Evolutionary conservation across 2,329 filamentous ascomycete species (phyloP).

Genomic region (Trichoderma pleuroti): DNA sequence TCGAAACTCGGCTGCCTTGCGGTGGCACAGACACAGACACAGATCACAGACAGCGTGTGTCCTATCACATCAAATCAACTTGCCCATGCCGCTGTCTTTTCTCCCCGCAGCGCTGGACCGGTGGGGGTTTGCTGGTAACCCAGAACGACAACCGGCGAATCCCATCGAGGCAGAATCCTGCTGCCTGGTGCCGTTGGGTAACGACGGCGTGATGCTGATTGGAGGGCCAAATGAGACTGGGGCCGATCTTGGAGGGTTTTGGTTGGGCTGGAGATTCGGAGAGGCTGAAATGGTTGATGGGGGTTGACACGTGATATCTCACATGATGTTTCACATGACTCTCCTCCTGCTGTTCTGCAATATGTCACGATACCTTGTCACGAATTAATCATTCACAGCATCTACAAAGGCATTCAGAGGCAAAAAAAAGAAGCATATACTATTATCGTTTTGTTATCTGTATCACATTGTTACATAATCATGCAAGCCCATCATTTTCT

Average conservation of each 20-base stretch:
- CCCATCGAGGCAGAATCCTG: slow-evolving; percentile 16
- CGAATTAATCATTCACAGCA: not conserved
- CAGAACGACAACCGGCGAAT: slow-evolving; percentile 1
- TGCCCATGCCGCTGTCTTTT: not conserved
- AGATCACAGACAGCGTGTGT: too few species aligned
- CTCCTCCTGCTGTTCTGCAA: not conserved
- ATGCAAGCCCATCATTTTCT: not conserved
- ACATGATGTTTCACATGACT: not conserved
- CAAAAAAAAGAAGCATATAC: not conserved
- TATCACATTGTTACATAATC: not conserved
- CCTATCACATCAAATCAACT: not conserved
- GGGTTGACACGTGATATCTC: not conserved
- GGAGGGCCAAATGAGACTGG: slow-evolving; percentile 9
- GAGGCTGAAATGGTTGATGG: not conserved
- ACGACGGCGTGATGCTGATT: slow-evolving; percentile 9
- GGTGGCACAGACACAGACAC: slow-evolving; percentile 7
- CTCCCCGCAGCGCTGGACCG: slow-evolving; percentile 4
- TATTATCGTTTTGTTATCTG: not conserved
- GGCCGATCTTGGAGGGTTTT: not conserved
- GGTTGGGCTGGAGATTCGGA: not conserved
- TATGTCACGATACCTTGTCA: not conserved
- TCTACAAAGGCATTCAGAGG: not conserved
- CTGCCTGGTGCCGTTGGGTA: slow-evolving; percentile 18
- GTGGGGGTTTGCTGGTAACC: slow-evolving; percentile 1
- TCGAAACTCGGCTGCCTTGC: slow-evolving; percentile 15